phyloP scores from a whole-genome alignment of 2,329 filamentous ascomycete species.

The Chaetomiaceae sp. region DNA sequence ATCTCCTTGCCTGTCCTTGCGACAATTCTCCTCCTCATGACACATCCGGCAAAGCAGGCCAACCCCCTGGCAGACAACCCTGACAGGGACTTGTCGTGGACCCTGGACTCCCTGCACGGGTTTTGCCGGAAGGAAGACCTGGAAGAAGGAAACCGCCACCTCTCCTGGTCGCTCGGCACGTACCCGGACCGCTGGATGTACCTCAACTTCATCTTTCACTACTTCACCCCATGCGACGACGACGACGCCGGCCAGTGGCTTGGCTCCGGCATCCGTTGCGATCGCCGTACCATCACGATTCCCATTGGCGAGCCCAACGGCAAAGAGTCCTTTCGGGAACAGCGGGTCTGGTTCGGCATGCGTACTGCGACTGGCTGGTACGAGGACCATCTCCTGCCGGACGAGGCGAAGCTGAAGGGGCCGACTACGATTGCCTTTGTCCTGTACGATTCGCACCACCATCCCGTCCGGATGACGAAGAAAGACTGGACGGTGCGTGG shows the following conservation, averaged over 20 bases:
- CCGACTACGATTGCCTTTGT: background rate
- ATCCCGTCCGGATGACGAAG: background rate
- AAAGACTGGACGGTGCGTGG: background rate
- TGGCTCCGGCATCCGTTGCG: background rate
- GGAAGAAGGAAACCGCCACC: constrained; percentile 1
- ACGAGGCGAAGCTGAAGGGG: background rate
- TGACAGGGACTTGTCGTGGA: constrained; percentile 7
- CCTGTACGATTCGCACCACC: background rate
- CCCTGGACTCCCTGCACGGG: constrained; percentile 3
- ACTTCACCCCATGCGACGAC: background rate
- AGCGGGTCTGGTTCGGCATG: constrained; percentile 3
- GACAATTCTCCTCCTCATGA: background rate
- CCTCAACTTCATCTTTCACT: constrained; percentile 6
- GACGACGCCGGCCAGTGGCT: background rate
- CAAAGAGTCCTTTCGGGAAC: background rate
- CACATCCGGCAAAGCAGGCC: constrained; percentile 1
- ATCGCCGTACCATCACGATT: too few relatives aligned
- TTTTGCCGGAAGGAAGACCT: background rate
- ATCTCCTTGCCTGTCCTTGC: constrained; percentile 4
- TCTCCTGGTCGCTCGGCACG: constrained; percentile 5
- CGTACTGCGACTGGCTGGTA: background rate
- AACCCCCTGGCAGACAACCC: background rate
- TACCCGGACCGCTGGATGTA: constrained; percentile 3
- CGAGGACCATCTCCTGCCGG: background rate
- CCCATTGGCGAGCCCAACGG: background rate